Conservation (phyloP, 371 early-diverging fungal genomes). For the Nematocida sp. region DNA sequence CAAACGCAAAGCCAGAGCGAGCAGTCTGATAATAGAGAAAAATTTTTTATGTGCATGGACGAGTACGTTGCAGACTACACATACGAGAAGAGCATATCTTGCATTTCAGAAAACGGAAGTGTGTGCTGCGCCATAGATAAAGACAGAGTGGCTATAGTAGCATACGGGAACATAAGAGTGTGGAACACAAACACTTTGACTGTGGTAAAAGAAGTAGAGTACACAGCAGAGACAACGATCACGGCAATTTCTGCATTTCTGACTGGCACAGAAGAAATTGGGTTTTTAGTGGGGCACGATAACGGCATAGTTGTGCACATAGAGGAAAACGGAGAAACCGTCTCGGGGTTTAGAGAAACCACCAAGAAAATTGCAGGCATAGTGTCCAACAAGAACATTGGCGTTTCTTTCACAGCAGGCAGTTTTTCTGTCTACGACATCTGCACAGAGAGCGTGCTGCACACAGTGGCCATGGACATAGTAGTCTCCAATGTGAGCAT, state of each 20-base stretch:
- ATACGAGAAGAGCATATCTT: slow-evolving; percentile 19
- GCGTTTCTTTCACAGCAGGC: not conserved
- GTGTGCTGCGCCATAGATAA: slow-evolving; percentile 1
- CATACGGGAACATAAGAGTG: slow-evolving; percentile 35
- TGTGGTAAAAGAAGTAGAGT: not conserved
- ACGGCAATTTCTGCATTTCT: not conserved
- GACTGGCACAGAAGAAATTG: not conserved
- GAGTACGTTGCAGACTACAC: slow-evolving; percentile 43
- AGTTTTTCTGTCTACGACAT: slow-evolving; percentile 12
- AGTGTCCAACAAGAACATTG: not conserved
- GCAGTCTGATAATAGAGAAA: too few species aligned
- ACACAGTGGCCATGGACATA: not conserved
- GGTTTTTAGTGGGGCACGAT: slow-evolving; percentile 8
- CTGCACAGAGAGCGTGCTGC: slow-evolving; percentile 15
- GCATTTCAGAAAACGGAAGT: slow-evolving; percentile 19
- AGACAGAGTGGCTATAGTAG: not conserved
- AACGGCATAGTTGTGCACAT: slow-evolving; percentile 22
- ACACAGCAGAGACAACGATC: not conserved
- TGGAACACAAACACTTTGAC: slow-evolving; percentile 30
- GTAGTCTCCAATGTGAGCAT: not conserved
- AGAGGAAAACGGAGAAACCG: not conserved
- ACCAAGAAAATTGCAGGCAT: slow-evolving; percentile 20
- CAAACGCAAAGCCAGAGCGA: too few species aligned
- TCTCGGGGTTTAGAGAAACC: slow-evolving; percentile 32
- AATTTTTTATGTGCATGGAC: slow-evolving; percentile 40